Base-by-base conservation (phyloP, 306 rosid genomes). In the Begonia masoniana region DNA sequence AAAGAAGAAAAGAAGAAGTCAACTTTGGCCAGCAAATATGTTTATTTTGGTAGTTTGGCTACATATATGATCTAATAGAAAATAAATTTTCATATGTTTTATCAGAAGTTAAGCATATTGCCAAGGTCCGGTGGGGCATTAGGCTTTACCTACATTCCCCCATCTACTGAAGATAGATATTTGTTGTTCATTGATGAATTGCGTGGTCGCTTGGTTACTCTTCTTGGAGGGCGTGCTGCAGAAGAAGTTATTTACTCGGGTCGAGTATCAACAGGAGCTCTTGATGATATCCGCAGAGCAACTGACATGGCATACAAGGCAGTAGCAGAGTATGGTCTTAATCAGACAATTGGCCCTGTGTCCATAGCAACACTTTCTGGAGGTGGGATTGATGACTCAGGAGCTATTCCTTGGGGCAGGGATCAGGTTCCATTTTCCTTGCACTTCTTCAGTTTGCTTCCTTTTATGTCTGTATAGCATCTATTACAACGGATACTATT, bases 271-370 rank as follows among this genome's bases (percentile, higher is more conserved):
- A 91, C 99, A 2, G 96, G 99, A 41, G 94, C 99, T 49, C 88
- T 86, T 66, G 99, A 91, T 77, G 99, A 91, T 71, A 91, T 91
- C 50, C 74, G 88, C 9, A 82, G 99, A 63, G 99, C 96, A 31
- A 91, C 99, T 43, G 99, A 86, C 76, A 79, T 91, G 88, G 99
- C 99, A 47, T 91, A 91, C 81, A 91, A 91, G 75, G 99, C 99
- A 51, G 83, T 86, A 46, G 96, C 99, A 64, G 99, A 91, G 67
- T 91, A 86, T 81, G 99, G 99, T 64, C 92, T 91, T 51, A 91
- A 78, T 78, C 68, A 69, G 71, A 83, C 76, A 11, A 86, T 91
- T 47, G 99, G 99, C 60, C 99, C 99, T 47, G 75, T 91, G 47
- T 91, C 99, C 54, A 72, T 91, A 60, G 73, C 88, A 54, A 86